Evolutionary conservation across 805 yeast genomes (phyloP).

Genomic region (Candida wancherniae): DNA sequence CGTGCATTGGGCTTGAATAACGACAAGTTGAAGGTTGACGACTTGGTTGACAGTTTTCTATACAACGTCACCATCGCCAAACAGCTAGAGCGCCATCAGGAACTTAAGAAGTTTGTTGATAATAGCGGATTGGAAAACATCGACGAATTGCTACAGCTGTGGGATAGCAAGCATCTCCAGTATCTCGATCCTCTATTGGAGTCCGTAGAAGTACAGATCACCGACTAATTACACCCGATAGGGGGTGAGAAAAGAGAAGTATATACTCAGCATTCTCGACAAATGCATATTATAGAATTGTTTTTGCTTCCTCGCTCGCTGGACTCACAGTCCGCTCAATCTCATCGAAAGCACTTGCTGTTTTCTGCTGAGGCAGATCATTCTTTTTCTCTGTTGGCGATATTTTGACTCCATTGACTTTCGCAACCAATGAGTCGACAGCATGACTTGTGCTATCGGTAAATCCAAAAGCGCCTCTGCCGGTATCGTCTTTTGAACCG

Average conservation of each 20-base stretch:
- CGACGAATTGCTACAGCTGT: slow-evolving; percentile 3
- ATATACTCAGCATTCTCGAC: too few species aligned
- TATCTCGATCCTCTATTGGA: slow-evolving; percentile 7
- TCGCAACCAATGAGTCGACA: too few species aligned
- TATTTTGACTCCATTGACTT: too few species aligned
- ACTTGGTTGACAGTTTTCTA: slow-evolving; percentile 59
- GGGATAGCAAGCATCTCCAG: slow-evolving; percentile 13
- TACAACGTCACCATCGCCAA: slow-evolving; percentile 37
- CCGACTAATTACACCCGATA: too few species aligned
- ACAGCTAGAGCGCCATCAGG: slow-evolving; percentile 10
- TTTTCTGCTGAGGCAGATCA: not conserved
- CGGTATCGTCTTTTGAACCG: too few species aligned
- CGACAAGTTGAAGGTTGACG: slow-evolving; percentile 49
- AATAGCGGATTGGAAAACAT: slow-evolving; percentile 3
- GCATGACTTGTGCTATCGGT: too few species aligned
- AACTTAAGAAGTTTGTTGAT: slow-evolving; percentile 2
- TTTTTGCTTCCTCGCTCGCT: slow-evolving; percentile 13
- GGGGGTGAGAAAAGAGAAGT: too few species aligned
- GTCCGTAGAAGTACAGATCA: too few species aligned
- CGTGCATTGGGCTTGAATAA: slow-evolving; percentile 4
- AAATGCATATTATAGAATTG: slow-evolving; percentile 15
- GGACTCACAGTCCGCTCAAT: slow-evolving; percentile 14
- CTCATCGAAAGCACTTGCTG: slow-evolving; percentile 6
- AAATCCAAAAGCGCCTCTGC: too few species aligned
- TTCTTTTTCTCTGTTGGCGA: not conserved